Percentiles rank a stretch among this genome's conserved stretches.
These are phyloP conservation scores for Eruca vesicaria DNA, from an alignment of 441 rosid species.

Conservation along the genomic window DNA sequence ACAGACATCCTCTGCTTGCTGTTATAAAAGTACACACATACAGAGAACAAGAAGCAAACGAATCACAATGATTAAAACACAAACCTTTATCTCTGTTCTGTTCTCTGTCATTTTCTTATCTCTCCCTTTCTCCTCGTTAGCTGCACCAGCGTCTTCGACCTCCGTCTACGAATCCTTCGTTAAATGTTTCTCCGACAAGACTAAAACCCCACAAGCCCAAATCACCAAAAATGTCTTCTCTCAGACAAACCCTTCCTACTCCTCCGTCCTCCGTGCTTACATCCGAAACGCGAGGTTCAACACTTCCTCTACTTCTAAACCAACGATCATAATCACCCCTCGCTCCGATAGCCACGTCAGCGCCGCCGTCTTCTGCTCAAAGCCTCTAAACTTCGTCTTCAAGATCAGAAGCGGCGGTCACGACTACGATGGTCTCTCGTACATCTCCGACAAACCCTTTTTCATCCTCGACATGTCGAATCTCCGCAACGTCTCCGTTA, in stretches of 20 bases:
- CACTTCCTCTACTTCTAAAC: constrained; percentile 42
- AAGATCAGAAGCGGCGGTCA: constrained; percentile 68
- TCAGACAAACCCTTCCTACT: constrained; percentile 30
- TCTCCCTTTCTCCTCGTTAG: constrained; percentile 4
- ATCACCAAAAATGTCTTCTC: constrained; percentile 23
- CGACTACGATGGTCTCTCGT: constrained; percentile 69
- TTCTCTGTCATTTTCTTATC: constrained; percentile 12
- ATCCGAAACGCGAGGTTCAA: constrained; percentile 48
- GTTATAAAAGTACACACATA: constrained; percentile 5
- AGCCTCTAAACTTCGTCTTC: constrained; percentile 34
- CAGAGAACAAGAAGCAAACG: background rate
- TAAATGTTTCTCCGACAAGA: constrained; percentile 34
- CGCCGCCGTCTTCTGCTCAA: constrained; percentile 49
- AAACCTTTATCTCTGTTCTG: background rate
- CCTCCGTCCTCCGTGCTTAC: constrained; percentile 39
- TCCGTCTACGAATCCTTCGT: constrained; percentile 36
- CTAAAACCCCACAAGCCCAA: constrained; percentile 9
- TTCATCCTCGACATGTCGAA: constrained; percentile 59
- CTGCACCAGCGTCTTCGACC: constrained; percentile 24
- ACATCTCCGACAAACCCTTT: constrained; percentile 42
- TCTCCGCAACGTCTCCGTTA: constrained; percentile 34
- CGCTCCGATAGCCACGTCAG: constrained; percentile 45
- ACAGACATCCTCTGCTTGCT: background rate
- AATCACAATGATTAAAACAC: constrained; percentile 13
- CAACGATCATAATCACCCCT: constrained; percentile 55